These are phyloP conservation scores for Carex littledalei DNA, from an alignment of 176 grass and related monocot species.

Conservation along the genomic window DNA sequence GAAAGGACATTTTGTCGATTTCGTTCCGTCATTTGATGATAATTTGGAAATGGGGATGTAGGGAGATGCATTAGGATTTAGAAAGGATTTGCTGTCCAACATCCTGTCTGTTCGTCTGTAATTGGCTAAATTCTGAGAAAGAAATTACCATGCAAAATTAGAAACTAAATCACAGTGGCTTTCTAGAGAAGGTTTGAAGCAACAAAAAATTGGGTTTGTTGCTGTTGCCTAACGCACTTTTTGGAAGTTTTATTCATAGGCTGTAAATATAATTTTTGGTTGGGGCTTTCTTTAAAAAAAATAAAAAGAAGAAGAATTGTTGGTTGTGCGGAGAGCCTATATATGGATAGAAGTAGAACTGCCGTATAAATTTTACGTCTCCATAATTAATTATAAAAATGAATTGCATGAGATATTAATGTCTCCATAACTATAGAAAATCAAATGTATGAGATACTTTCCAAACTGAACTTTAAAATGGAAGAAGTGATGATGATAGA, in stretches of 20 bases:
- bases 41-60: conserved; percentile 16
- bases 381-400: background rate
- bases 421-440: conserved; percentile 11
- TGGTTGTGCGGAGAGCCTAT: background rate
- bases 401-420: background rate
- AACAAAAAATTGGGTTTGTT: conserved; percentile 15
- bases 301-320: background rate
- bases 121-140: conserved; percentile 3
- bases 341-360: conserved; percentile 6
- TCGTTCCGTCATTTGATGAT: background rate
- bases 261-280: conserved; percentile 8
- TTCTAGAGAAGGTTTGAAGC: background rate
- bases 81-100: conserved; percentile 3
- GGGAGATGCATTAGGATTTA: conserved; percentile 19
- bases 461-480: background rate
- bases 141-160: background rate
- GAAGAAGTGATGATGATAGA: background rate
- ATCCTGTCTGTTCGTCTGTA: background rate
- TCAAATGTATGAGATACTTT: background rate
- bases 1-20: background rate
- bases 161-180: background rate
- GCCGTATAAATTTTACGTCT: background rate
- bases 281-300: background rate
- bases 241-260: background rate
- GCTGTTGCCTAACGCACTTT: background rate